phyloP scores from a whole-genome alignment of 1,284 basidiomycete species.

The Pisolithus thermaeus region DNA sequence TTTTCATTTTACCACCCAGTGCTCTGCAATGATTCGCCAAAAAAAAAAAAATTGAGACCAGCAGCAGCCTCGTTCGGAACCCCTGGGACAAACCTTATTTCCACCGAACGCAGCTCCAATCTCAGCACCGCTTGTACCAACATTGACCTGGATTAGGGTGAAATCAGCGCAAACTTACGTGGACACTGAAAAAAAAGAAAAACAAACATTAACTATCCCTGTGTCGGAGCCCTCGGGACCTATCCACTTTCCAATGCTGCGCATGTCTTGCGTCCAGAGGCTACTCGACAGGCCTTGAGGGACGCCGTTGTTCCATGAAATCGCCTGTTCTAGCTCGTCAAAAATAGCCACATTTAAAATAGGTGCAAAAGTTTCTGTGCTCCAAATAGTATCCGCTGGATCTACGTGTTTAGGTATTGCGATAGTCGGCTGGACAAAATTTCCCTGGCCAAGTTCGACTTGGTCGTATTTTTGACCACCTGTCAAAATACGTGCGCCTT shows the following conservation, averaged over 20 bases:
- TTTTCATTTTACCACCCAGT: constrained; percentile 63
- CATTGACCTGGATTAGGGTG: constrained; percentile 62
- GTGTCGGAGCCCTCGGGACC: constrained; percentile 84
- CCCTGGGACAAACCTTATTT: constrained; percentile 63
- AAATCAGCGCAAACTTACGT: constrained; percentile 2
- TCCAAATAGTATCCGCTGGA: constrained; percentile 60
- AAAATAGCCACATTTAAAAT: constrained; percentile 86
- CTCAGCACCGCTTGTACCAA: constrained; percentile 91
- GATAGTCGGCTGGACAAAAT: constrained; percentile 88
- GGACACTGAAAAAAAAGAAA: constrained; percentile 9
- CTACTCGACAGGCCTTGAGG: constrained; percentile 88
- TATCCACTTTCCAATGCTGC: constrained; percentile 85
- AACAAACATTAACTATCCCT: constrained; percentile 75
- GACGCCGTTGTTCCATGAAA: constrained; percentile 89
- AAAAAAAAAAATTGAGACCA: constrained; percentile 9
- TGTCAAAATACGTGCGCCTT: constrained; percentile 71
- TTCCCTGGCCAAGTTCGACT: constrained; percentile 56
- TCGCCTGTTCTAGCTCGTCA: constrained; percentile 86
- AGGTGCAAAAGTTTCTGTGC: constrained; percentile 82
- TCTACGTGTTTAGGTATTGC: constrained; percentile 58
- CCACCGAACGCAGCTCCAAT: constrained; percentile 91
- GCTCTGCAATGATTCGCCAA: constrained; percentile 41
- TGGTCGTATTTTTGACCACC: constrained; percentile 57
- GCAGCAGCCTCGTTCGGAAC: constrained; percentile 9
- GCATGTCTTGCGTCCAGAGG: constrained; percentile 83